Percentiles rank a stretch among this genome's conserved stretches.
These are phyloP conservation scores for Davidsoniella eucalypti DNA, from an alignment of 2,329 filamentous ascomycete genomes.

Conservation along the genomic window DNA sequence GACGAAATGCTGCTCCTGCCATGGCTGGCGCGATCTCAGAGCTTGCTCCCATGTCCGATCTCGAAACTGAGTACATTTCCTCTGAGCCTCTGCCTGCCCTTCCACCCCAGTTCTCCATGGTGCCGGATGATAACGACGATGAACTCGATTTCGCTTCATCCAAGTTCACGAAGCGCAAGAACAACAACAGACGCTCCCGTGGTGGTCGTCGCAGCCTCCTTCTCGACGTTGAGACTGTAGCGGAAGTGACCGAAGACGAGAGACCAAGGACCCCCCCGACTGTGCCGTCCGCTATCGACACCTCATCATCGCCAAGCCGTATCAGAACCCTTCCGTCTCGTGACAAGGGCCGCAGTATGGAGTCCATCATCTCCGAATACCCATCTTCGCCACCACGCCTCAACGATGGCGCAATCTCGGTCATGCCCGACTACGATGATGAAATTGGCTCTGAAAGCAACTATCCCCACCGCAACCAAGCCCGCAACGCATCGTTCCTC, in stretches of 20 bases:
- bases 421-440: constrained; percentile 10
- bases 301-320: background rate
- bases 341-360: constrained; percentile 6
- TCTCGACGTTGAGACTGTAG: constrained; percentile 2
- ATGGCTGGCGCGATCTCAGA: constrained; percentile 8
- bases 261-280: background rate
- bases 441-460: background rate
- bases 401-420: constrained; percentile 11
- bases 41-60: constrained; percentile 10
- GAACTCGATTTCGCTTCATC: constrained; percentile 11
- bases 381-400: constrained; percentile 6
- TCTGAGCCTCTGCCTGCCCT: background rate
- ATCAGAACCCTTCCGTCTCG: constrained; percentile 7
- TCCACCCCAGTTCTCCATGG: background rate
- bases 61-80: constrained; percentile 1
- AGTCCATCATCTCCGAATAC: constrained; percentile 11
- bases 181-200: constrained; percentile 4
- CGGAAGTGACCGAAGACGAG: constrained; percentile 3
- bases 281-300: background rate
- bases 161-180: constrained; percentile 1
- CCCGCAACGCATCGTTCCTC: constrained; percentile 4
- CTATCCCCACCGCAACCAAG: constrained; percentile 1
- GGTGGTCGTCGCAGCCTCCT: constrained; percentile 1
- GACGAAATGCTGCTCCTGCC: background rate
- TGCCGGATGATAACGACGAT: constrained; percentile 6